Base-by-base conservation (phyloP, 371 early-diverging fungal genomes). In the Amoeboradix gromovi region DNA sequence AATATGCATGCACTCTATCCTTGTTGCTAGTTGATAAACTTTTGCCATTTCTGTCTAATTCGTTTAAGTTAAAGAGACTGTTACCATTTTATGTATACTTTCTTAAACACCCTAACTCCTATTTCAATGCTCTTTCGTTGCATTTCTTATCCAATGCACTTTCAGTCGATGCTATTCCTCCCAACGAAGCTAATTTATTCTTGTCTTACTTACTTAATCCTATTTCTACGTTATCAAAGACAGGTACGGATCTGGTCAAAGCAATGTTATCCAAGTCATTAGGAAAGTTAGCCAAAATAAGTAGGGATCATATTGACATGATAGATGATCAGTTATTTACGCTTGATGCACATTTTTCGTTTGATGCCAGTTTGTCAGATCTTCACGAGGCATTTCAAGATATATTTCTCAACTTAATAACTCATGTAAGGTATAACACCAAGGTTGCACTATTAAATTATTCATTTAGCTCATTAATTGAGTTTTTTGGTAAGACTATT, bases 181-280 rank as follows among this genome's bases (percentile, higher is more conserved):
- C 87, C 0, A 85, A 85, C 68, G 90, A 92, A 73, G 85, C 85
- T 22, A 82, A 83, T 17, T 85, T 94, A 1, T 92, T 92, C 70
- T 87, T 87, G 22, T 92, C 91, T 71, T 91, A 90, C 71, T 82
- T 94, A 30, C 74, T 91, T 29, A 91, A 91, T 1, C 80, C 80
- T 27, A 73, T 92, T 29, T 79, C 81, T 30, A 77, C 79, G 31
- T 83, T 91, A 70, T 75, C 85, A 0, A 74, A 75, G 0, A 91
- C 92, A 72, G 74, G 80, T 0, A 86, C 88, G 69, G 83, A 82
- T 0, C 74, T 87, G n/a, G 90, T 91, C 0, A 78, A 92, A 31
- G 82, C 83, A 1, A 82, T 86, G 0, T 89, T 88, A 75, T 92
- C 93, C 0, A 81, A 83, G 1, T 86, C 87, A 71, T 81, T 94